Evolutionary conservation across 2,329 filamentous ascomycete species (phyloP), one percentile per base, ranked within the genome.

Genomic region (Talaromyces sp.): DNA sequence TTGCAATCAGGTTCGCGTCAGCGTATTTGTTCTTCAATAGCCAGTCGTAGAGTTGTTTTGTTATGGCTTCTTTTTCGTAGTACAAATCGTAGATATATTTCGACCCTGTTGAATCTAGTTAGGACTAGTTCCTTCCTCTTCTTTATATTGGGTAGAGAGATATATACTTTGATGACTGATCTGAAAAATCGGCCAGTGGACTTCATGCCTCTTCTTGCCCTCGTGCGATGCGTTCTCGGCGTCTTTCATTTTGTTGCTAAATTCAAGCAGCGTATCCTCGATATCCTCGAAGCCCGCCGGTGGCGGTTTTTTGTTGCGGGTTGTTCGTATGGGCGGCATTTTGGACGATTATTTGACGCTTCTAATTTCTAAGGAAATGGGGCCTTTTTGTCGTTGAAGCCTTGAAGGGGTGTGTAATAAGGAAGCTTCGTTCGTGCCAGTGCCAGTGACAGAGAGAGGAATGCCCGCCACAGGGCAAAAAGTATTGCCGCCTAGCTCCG

Each of bases 51-150:
- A 99, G 82, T 77, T 89, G 83, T 79, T 90, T 94, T 77, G 87
- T 90, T 75, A 99, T 98, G 57, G 94, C 94, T 78, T 97, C 91
- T 79, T 97, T 96, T 76, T 96, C 89, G 79, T 98, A 99, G 81
- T 97, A 98, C 55, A 99, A 83, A 73, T 98, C 95, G 81, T 97
- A 99, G 66, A 99, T 89, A 78, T 99, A 99, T 72, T 92, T 87
- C 65, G 85, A 88, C 51, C 85, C 85, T 85, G 58, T 54, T 44
- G 23, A 23, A 50, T 30, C 62, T 53, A 67, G 64, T 40, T 33
- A 53, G 16, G 9, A 16, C 10, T 31, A 28, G 7, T 61, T 23
- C 18, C 40, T 30, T 53, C 8, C 8, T 4, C n/a, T 10, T 57
- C 16, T 2, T 7, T 9, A 16, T 56, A 51, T 33, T n/a, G 3